phyloP scores from a whole-genome alignment of 441 rosid genomes.

The Brassica balearica region DNA sequence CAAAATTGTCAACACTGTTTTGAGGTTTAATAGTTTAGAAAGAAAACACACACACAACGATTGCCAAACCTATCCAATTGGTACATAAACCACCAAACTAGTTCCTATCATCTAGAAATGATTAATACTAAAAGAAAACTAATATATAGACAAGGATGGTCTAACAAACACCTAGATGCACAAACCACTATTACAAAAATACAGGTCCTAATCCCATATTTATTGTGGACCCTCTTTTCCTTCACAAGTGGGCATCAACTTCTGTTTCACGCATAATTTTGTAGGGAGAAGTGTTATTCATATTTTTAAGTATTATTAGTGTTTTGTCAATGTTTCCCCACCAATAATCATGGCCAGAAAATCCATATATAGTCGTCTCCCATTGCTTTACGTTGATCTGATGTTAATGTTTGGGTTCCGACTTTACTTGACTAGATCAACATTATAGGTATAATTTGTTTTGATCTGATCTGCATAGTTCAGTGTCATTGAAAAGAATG shows the following conservation, averaged over 20 bases:
- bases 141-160: constrained; percentile 15
- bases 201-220: constrained; percentile 10
- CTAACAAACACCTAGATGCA: constrained; percentile 18
- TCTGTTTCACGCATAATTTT: constrained; percentile 12
- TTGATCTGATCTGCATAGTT: neutral
- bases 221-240: constrained; percentile 13
- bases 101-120: constrained; percentile 13
- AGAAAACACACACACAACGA: neutral
- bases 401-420: constrained; percentile 13
- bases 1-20: neutral
- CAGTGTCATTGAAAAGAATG: neutral
- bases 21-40: neutral
- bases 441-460: neutral
- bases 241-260: constrained; percentile 23
- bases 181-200: neutral
- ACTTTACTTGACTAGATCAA: neutral
- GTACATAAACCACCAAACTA: constrained; percentile 22
- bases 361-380: constrained; percentile 20
- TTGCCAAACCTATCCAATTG: constrained; percentile 17
- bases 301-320: neutral
- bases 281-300: neutral
- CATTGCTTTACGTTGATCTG: constrained; percentile 11
- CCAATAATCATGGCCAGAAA: constrained; percentile 19
- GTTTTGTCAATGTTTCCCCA: constrained; percentile 12
- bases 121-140: constrained; percentile 1